Conservation (phyloP, 257 asterid species). For the Solanum lignicaule region DNA sequence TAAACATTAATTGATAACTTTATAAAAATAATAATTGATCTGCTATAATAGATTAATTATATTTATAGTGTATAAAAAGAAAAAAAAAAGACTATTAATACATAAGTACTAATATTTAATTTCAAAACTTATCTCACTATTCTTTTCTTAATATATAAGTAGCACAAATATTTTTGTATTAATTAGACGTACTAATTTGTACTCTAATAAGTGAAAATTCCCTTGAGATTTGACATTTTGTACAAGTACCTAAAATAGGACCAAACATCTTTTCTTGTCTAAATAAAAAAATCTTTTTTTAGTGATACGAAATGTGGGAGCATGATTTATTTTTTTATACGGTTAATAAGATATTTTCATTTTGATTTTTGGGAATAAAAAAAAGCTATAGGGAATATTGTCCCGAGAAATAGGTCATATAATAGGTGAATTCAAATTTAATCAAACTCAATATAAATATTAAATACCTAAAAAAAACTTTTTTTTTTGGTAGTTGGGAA, state of each 20-base stretch:
- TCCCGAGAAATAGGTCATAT: neutral
- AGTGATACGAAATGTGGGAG: neutral
- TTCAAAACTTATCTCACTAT: neutral
- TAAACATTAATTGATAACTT: too few species aligned
- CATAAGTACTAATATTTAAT: neutral
- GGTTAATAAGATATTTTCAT: neutral
- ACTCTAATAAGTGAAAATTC: neutral
- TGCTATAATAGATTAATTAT: too few species aligned
- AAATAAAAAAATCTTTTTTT: neutral
- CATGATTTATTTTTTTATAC: accelerated
- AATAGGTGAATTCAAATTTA: neutral
- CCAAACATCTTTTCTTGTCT: neutral
- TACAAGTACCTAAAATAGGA: neutral
- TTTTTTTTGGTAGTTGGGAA: neutral
- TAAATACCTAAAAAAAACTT: neutral
- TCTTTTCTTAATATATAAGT: neutral
- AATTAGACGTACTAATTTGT: neutral
- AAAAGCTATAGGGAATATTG: neutral
- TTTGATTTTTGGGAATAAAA: neutral
- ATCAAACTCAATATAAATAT: neutral
- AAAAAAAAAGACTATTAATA: too few species aligned
- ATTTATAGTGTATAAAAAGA: neutral
- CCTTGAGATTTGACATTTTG: neutral
- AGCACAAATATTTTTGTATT: neutral
- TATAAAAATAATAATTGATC: neutral